phyloP scores from a whole-genome alignment of 1,284 basidiomycete species.

The Cutaneotrichosporon cavernicola region DNA sequence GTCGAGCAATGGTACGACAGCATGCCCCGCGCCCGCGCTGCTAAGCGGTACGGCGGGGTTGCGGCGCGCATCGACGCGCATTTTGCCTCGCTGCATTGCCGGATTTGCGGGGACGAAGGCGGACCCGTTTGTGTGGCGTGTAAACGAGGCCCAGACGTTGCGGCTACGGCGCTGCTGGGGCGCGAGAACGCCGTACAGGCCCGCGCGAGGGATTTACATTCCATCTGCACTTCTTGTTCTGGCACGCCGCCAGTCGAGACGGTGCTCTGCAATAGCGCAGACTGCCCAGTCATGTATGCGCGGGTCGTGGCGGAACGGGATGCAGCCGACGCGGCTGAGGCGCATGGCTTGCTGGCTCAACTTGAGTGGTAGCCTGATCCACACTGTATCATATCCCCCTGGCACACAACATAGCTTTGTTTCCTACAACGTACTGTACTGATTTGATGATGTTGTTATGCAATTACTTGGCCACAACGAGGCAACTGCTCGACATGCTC shows the following conservation, averaged over 20 bases:
- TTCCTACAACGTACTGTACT: slow-evolving; percentile 10
- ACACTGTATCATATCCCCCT: not conserved
- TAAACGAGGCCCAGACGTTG: slow-evolving; percentile 58
- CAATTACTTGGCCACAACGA: slow-evolving; percentile 1
- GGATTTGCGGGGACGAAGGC: slow-evolving; percentile 11
- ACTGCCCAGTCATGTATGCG: slow-evolving; percentile 78
- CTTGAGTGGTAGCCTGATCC: slow-evolving; percentile 22
- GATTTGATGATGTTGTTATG: slow-evolving; percentile 1
- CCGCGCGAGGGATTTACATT: slow-evolving; percentile 62
- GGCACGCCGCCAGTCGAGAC: slow-evolving; percentile 61
- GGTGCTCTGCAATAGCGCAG: slow-evolving; percentile 73
- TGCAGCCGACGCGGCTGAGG: slow-evolving; percentile 51
- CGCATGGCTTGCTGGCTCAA: slow-evolving; percentile 29
- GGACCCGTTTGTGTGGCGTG: slow-evolving; percentile 64
- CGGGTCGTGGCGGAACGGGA: slow-evolving; percentile 66
- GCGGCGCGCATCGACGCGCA: slow-evolving; percentile 29
- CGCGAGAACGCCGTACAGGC: slow-evolving; percentile 63
- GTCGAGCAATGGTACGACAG: slow-evolving; percentile 83
- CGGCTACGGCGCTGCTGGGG: slow-evolving; percentile 62
- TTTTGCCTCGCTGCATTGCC: slow-evolving; percentile 14
- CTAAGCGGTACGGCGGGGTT: slow-evolving; percentile 52
- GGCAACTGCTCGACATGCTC: not conserved
- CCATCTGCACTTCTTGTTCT: slow-evolving; percentile 70
- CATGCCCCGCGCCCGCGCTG: slow-evolving; percentile 62
- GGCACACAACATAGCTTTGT: slow-evolving; percentile 1